A percentile compares a stretch with the other conserved stretches of the same genome.
Evolutionary conservation across 805 yeast species (phyloP).

Genomic region (Grigorovia yakushimaensis): DNA sequence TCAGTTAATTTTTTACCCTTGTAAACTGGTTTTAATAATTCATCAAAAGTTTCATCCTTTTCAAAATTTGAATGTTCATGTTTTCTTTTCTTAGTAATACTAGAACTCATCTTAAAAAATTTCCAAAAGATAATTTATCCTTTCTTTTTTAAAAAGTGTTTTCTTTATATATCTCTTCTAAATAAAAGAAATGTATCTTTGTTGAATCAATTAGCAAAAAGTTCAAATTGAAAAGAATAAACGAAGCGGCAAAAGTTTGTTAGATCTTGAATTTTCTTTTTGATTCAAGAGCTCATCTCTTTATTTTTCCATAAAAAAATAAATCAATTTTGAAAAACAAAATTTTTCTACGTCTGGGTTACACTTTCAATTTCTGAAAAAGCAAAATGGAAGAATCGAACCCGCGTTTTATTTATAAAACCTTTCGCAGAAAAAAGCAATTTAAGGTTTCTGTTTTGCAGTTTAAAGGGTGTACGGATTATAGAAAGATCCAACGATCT

Average conservation of each 20-base stretch:
- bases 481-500: too few relatives aligned
- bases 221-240: too few relatives aligned
- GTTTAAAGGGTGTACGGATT: not conserved
- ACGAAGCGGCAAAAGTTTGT: not conserved
- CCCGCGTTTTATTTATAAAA: not conserved
- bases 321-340: too few relatives aligned
- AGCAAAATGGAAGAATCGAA: not conserved
- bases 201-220: too few relatives aligned
- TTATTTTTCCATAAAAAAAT: too few relatives aligned
- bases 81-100: conserved; percentile 5
- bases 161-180: too few relatives aligned
- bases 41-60: conserved; percentile 58
- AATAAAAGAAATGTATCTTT: too few relatives aligned
- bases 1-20: conserved; percentile 83
- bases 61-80: conserved; percentile 7
- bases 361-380: not conserved
- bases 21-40: conserved; percentile 68
- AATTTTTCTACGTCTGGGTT: not conserved
- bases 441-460: too few relatives aligned
- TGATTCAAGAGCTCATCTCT: not conserved
- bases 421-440: too few relatives aligned
- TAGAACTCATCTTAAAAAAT: not conserved
- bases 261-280: not conserved
- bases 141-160: too few relatives aligned
- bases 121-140: not conserved